Base-by-base conservation (phyloP, 176 grass and related monocot species). In the Avena sativa region DNA sequence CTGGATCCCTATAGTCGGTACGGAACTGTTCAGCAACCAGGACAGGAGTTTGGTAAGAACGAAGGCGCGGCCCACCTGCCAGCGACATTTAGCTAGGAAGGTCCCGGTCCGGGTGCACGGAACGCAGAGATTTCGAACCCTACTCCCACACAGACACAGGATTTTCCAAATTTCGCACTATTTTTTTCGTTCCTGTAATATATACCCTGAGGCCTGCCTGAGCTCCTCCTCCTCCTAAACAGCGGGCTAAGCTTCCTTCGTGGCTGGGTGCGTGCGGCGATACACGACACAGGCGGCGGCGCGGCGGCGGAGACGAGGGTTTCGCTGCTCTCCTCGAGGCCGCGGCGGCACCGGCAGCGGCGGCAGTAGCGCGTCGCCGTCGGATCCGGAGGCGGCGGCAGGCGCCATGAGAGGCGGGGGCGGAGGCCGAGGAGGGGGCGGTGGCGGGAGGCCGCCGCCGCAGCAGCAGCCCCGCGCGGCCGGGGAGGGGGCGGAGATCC, bases 401-500 rank as follows among this genome's bases (percentile, higher is more conserved):
- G 19, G 78, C 62, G 83, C 71, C 86, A 92, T 92, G 92, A 86
- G 85, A 63, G 81, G 81, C 21, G 84, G 80, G 8, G 79, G 86
- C 21, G 26, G 87, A 11, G 86, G 87, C 13, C 51, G 88, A 17
- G 90, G 88, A 6, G 85, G 88, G 25, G 60, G 88, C 3, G 86
- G 86, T 23, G 87, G 83, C 38, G 80, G 86, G 38, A 71, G 68
- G 74, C 21, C 48, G 47, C 40, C 4, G 70, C 47, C 8, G 66
- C 15, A 40, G 34, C 66, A 30, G 62, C 81, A 36, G 55, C 81
- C 86, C 75, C 85, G 40, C 28, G 62, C 14, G 84, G 86, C 14
- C 70, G 80, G 49, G 43, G 79, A 72, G 58, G 90, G 49, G 78
- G 58, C 80, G 65, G 52, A 75, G 89, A 95, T 95, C 85, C 91